A percentile compares a stretch with the other conserved stretches of the same genome.
phyloP scores from a whole-genome alignment of 306 rosid genomes.

The Mucuna pruriens region DNA sequence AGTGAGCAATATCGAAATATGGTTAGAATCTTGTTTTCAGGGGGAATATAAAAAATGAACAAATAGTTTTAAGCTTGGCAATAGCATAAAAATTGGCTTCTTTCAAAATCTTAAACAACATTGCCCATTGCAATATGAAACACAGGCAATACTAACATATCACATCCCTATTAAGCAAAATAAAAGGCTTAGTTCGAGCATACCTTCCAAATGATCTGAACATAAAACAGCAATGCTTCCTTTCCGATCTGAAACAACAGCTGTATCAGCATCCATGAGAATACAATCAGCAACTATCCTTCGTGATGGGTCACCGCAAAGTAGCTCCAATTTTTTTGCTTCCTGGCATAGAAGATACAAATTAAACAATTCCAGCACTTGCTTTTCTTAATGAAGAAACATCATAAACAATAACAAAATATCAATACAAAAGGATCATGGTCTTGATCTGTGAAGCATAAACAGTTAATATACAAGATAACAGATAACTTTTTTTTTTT shows the following conservation, averaged over 20 bases:
- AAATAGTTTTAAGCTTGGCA: slow-evolving; percentile 14
- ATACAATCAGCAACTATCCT: slow-evolving; percentile 94
- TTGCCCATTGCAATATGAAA: background rate
- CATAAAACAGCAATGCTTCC: slow-evolving; percentile 88
- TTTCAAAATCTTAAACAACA: background rate
- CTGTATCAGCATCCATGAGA: slow-evolving; percentile 81
- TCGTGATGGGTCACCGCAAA: slow-evolving; percentile 77
- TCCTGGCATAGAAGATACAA: slow-evolving; percentile 62
- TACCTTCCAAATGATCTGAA: slow-evolving; percentile 81
- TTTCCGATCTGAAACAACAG: slow-evolving; percentile 94
- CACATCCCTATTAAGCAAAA: background rate
- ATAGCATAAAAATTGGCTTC: slow-evolving; percentile 13
- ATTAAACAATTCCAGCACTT: slow-evolving; percentile 39
- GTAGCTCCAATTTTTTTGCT: slow-evolving; percentile 75
- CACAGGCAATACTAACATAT: slow-evolving; percentile 1
- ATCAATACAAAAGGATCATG: slow-evolving; percentile 27
- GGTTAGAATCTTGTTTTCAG: slow-evolving; percentile 32
- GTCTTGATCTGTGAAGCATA: slow-evolving; percentile 28
- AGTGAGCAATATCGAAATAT: slow-evolving; percentile 33
- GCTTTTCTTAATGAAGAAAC: slow-evolving; percentile 3
- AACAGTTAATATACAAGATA: background rate
- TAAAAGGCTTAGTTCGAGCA: slow-evolving; percentile 31
- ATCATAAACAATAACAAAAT: slow-evolving; percentile 14
- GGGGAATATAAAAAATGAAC: slow-evolving; percentile 18
- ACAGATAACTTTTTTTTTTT: too few relatives aligned